Conservation (phyloP, 208 protist species). For the Leishmania gerbilli region DNA sequence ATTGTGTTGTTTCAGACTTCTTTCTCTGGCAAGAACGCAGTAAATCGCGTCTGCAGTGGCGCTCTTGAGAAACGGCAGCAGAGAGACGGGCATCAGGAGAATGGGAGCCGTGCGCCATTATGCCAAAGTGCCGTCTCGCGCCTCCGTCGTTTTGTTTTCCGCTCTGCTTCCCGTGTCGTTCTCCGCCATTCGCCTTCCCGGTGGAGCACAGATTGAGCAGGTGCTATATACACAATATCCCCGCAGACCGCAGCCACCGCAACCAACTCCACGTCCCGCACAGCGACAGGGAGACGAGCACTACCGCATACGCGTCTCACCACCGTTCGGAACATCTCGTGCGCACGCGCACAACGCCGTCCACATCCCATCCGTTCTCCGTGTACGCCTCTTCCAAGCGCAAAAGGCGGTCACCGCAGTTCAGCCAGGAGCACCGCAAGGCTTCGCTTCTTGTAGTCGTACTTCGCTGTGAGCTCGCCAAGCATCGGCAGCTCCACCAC, state of each 20-base stretch:
- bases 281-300: not conserved
- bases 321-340: not conserved
- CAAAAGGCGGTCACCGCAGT: not conserved
- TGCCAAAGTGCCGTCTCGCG: not conserved
- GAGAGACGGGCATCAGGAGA: not conserved
- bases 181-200: not conserved
- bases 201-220: not conserved
- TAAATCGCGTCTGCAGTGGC: not conserved
- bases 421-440: slow-evolving; percentile 3
- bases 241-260: not conserved
- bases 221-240: not conserved
- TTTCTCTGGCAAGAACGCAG: not conserved
- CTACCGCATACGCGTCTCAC: not conserved
- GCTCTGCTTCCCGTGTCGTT: not conserved
- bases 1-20: not conserved
- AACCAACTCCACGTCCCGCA: not conserved
- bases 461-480: slow-evolving; percentile 15
- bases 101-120: not conserved
- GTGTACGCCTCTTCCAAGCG: not conserved
- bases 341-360: not conserved
- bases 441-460: slow-evolving; percentile 12
- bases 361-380: not conserved
- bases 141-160: not conserved
- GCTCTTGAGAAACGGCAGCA: not conserved
- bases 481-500: slow-evolving; percentile 21